phyloP scores from a whole-genome alignment of 345 rosid species.

The Microthlaspi erraticum region DNA sequence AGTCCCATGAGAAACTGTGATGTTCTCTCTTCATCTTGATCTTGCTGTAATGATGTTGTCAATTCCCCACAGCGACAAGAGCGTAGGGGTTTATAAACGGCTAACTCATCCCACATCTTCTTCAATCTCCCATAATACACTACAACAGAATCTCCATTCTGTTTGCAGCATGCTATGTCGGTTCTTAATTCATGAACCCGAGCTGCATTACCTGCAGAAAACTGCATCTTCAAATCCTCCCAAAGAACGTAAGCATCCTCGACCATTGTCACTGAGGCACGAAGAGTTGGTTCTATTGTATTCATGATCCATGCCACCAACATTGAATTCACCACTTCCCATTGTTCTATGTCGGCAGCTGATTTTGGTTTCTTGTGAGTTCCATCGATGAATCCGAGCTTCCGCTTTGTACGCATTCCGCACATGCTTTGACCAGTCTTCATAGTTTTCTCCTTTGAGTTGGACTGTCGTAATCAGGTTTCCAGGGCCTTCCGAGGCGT shows the following conservation, averaged over 20 bases:
- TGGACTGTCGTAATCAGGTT: neutral
- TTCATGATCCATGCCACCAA: neutral
- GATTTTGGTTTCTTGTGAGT: neutral
- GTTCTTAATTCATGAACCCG: too few species aligned
- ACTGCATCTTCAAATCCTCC: too few species aligned
- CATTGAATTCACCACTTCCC: neutral
- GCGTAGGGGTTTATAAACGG: neutral
- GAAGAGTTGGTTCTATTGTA: neutral
- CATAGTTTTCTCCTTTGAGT: neutral
- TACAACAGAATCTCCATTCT: too few species aligned
- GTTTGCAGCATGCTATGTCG: too few species aligned
- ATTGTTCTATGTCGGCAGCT: neutral
- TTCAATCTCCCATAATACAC: neutral
- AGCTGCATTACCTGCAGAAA: too few species aligned
- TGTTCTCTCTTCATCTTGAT: neutral
- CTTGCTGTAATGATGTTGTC: neutral
- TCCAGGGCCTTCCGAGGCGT: neutral
- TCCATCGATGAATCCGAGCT: neutral
- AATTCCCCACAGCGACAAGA: neutral
- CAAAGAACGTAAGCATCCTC: neutral
- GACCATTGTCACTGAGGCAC: neutral
- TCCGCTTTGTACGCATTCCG: neutral
- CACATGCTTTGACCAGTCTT: slow-evolving; percentile 1
- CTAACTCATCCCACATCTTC: slow-evolving; percentile 1
- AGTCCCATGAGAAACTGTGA: neutral